Evolutionary conservation across 2,329 filamentous ascomycete species (phyloP), one percentile per base, ranked within the genome.

Genomic region (Pestalotiopsis sp.): DNA sequence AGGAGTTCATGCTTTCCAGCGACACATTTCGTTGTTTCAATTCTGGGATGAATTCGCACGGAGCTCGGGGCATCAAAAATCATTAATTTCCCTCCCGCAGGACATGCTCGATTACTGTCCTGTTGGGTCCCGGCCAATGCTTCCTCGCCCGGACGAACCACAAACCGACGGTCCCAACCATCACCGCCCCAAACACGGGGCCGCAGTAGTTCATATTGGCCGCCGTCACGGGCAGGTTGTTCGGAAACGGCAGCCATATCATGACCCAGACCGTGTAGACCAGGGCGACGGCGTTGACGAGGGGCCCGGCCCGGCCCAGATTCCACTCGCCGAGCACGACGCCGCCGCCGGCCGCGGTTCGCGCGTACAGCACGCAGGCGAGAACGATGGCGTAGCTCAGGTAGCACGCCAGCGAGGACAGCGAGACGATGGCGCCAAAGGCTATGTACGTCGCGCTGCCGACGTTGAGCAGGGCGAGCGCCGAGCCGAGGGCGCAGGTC

Each of bases 201-300:
- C 66, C 66, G 31, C 56, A 61, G 39, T 67, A 61, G 23, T 67
- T 67, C 57, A 67, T 67, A 23, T 61, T 67, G 11, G 58, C 38
- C 7, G 66, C 57, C 12, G 66, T 67, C 11, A 67, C 66, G 4
- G 66, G 66, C 38, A 67, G 17, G 31, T 67, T 58, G 17, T 61
- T 62, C 7, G 66, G 66, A 27, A 67, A 67, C 4, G 66, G 66
- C 58, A 67, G 23, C 23, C 31, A 67, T 6, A 63, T 39, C 66
- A 67, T 67, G 39, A 62, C 41, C 57, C 59, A 67, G 7, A 67
- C 17, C 9, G 66, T 62, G 58, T 67, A 62, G 1, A 67, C 14
- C 23, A 67, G 58, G n/a, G 38, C 58, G 4, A 67, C 23, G 6
- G 62, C 11, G 17, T 67, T 67, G 25, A 67, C 27, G 17, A 38